phyloP scores from a whole-genome alignment of 1,284 basidiomycete species.

The Erythrobasidium hasegawianum region DNA sequence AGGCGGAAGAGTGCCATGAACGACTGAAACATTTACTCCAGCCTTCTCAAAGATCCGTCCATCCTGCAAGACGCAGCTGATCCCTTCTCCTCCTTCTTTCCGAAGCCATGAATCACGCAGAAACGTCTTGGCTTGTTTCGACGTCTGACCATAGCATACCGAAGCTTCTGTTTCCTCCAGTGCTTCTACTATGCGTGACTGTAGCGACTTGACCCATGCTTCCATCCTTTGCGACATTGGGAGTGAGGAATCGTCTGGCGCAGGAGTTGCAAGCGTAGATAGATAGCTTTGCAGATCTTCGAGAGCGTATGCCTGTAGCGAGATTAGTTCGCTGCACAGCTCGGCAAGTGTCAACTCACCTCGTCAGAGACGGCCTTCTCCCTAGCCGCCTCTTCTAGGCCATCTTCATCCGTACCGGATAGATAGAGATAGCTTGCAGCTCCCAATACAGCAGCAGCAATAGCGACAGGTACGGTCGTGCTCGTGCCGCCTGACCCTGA shows the following conservation, averaged over 20 bases:
- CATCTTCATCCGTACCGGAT: no score
- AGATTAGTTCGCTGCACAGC: not conserved
- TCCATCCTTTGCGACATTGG: slow-evolving; percentile 78
- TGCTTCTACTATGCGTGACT: slow-evolving; percentile 73
- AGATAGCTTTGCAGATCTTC: not conserved
- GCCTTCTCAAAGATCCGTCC: slow-evolving; percentile 84
- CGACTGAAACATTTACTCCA: slow-evolving; percentile 91
- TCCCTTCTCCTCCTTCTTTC: slow-evolving; percentile 76
- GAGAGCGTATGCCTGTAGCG: slow-evolving; percentile 11
- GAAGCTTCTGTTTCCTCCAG: slow-evolving; percentile 75
- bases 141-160: slow-evolving; percentile 51
- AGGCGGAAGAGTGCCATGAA: slow-evolving; percentile 82
- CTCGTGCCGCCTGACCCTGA: not conserved
- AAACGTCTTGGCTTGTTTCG: slow-evolving; percentile 56
- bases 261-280: not conserved
- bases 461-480: not conserved
- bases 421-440: not conserved
- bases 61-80: slow-evolving; percentile 78
- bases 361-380: not conserved
- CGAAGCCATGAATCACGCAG: slow-evolving; percentile 84
- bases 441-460: not conserved
- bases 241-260: slow-evolving; percentile 41
- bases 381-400: no score
- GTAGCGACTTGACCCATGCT: slow-evolving; percentile 71
- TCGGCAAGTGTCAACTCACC: not conserved